A percentile compares a stretch with the other conserved stretches of the same genome.
Evolutionary conservation across 116 monocot genomes (phyloP).

Genomic region (Iris pallida): DNA sequence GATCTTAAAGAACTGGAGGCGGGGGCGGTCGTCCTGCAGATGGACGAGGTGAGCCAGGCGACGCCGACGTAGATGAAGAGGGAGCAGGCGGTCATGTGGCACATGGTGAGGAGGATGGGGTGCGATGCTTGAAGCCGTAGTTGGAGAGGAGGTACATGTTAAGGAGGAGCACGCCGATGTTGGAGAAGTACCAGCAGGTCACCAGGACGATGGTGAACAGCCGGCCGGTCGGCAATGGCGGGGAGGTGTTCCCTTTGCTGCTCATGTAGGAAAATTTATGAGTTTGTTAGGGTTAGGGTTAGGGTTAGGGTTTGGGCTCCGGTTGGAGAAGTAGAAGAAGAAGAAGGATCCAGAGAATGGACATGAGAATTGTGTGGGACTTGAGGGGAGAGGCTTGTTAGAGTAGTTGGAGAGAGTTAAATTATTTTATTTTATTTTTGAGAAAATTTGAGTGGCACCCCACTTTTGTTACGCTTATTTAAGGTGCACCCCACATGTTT

Average conservation of each 20-base stretch:
- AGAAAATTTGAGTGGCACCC: too few species aligned
- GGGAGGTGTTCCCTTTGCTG: slow-evolving; percentile 1
- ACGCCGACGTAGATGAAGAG: slow-evolving; percentile 80
- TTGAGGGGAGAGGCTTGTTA: too few species aligned
- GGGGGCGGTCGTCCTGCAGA: slow-evolving; percentile 56
- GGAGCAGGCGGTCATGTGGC: slow-evolving; percentile 96
- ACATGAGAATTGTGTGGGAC: too few species aligned
- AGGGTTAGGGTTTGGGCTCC: not conserved
- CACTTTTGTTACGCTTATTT: too few species aligned
- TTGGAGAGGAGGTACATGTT: slow-evolving; percentile 92
- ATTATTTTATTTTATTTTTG: too few species aligned
- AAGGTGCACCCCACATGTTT: too few species aligned
- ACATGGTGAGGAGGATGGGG: slow-evolving; percentile 98
- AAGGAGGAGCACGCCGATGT: slow-evolving; percentile 93
- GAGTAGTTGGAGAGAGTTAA: too few species aligned
- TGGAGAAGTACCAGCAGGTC: slow-evolving; percentile 81
- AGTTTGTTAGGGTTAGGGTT: not conserved
- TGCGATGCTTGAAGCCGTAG: slow-evolving; percentile 84
- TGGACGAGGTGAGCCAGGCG: slow-evolving; percentile 76
- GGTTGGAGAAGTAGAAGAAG: not conserved
- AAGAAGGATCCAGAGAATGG: too few species aligned
- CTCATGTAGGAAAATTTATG: not conserved
- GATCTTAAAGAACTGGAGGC: slow-evolving; percentile 75
- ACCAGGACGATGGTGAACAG: slow-evolving; percentile 78
- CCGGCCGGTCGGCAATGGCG: slow-evolving; percentile 14